Evolutionary conservation across 2,329 filamentous ascomycete genomes (phyloP), one percentile per base, ranked within the genome.

Genomic region (Venturia aucupariae): DNA sequence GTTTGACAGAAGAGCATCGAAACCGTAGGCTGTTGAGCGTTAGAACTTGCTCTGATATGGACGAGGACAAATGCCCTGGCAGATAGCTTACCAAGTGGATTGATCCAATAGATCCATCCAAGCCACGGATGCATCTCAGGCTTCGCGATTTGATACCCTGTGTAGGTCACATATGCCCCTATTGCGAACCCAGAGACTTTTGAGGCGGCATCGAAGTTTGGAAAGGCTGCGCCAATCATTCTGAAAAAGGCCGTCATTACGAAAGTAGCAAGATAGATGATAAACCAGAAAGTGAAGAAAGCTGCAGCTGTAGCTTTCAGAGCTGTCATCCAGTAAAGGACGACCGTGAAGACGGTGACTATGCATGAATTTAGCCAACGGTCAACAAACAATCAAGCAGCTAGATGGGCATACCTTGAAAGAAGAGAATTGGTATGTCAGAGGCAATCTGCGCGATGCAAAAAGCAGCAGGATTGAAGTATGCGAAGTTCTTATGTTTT

Each of bases 401-500:
- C 89, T 89, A 63, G 7, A 6, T 48, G 3, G 3, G 22, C n/a
- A 24, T 17, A 48, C 44, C n/a, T 32, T 77, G 77, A 1, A 63
- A 27, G 22, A 80, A 70, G 66, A 80, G 80, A 62, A 77, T 75
- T 0, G 79, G 79, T 64, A 81, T 68, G 61, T 81, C 79, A 8
- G 73, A 71, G 8, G 81, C 41, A 24, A 62, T 44, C 22, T 48
- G 48, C 4, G 65, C 59, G 24, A 66, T 27, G 24, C 44, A 59
- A 15, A 57, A 84, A 46, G 86, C 86, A 42, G 84, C 86, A 0
- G 86, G 86, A 19, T 85, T 80, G 70, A 89, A 89, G 73, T 89
- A 88, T 0, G 85, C 86, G 70, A 88, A 89, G 39, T 86, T 82
- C 61, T 84, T 82, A 69, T 89, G 86, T 46, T 86, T 85, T 74